phyloP scores from a whole-genome alignment of 129 eudicot species.

The Chrysanthemum makinoi region DNA sequence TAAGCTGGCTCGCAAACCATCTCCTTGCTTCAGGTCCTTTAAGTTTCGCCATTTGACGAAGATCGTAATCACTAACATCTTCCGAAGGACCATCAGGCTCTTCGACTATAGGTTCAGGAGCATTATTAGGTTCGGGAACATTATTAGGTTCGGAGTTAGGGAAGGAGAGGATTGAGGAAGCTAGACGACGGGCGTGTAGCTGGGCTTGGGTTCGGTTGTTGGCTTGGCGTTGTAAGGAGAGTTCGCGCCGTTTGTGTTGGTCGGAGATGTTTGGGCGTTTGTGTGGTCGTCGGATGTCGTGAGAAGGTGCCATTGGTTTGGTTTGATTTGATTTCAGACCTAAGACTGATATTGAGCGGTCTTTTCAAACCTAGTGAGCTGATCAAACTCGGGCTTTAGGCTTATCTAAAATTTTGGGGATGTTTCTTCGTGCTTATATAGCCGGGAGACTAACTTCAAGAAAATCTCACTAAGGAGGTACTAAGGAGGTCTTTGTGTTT shows the following conservation, averaged over 20 bases:
- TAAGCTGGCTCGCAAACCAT: slow-evolving; percentile 91
- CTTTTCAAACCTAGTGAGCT: slow-evolving; percentile 27
- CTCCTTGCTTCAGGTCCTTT: slow-evolving; percentile 77
- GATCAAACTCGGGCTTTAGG: too few species aligned
- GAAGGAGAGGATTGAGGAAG: slow-evolving; percentile 72
- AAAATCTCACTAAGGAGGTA: too few species aligned
- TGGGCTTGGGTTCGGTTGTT: slow-evolving; percentile 79
- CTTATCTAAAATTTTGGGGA: too few species aligned
- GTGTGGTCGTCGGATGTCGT: slow-evolving; percentile 81
- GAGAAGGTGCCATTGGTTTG: slow-evolving; percentile 57
- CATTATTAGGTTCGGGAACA: slow-evolving; percentile 31
- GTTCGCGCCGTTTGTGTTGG: slow-evolving; percentile 87
- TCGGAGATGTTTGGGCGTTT: slow-evolving; percentile 85
- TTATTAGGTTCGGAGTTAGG: slow-evolving; percentile 41
- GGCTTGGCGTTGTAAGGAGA: slow-evolving; percentile 68
- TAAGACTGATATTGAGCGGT: too few species aligned
- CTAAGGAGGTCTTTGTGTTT: too few species aligned
- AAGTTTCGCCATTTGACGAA: slow-evolving; percentile 65
- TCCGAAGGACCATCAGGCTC: slow-evolving; percentile 33
- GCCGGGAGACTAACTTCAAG: too few species aligned
- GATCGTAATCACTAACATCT: slow-evolving; percentile 37
- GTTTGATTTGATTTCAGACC: too few species aligned
- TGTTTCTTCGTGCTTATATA: too few species aligned
- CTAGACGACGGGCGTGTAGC: slow-evolving; percentile 77
- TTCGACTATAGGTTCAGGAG: slow-evolving; percentile 31